phyloP scores from a whole-genome alignment of 2,329 filamentous ascomycete genomes.

The Aspergillus proliferans region DNA sequence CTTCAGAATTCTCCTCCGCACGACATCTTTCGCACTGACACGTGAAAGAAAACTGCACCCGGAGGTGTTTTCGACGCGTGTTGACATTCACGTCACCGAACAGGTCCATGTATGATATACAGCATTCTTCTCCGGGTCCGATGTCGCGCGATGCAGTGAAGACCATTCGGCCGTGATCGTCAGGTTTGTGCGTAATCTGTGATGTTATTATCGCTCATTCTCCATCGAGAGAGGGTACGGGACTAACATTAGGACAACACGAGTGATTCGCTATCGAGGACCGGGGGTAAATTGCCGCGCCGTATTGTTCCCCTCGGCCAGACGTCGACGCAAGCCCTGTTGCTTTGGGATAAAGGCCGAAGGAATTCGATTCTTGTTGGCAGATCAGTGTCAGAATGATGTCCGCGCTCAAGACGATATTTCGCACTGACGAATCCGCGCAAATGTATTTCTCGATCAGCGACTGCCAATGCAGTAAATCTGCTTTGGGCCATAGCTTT shows the following conservation, averaged over 20 bases:
- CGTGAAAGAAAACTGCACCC: background rate
- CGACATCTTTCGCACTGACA: background rate
- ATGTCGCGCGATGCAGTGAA: constrained; percentile 26
- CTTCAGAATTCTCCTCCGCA: background rate
- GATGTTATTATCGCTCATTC: background rate
- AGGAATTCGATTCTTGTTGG: constrained; percentile 17
- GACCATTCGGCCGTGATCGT: constrained; percentile 23
- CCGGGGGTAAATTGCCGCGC: constrained; percentile 13
- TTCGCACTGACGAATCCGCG: constrained; percentile 6
- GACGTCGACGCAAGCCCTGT: constrained; percentile 6
- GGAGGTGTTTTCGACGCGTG: background rate
- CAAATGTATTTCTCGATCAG: constrained; percentile 26
- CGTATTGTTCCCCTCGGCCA: constrained; percentile 13
- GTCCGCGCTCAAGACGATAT: constrained; percentile 1
- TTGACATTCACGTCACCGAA: background rate
- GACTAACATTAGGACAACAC: constrained; percentile 15
- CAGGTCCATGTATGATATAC: constrained; percentile 29
- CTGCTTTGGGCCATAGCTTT: constrained; percentile 20
- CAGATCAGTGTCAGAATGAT: constrained; percentile 12
- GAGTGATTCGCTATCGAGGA: constrained; percentile 18
- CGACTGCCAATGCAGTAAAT: constrained; percentile 19
- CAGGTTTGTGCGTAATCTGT: constrained; percentile 27
- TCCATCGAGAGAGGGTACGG: background rate
- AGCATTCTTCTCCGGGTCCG: constrained; percentile 24
- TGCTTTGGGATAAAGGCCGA: constrained; percentile 12